Conservation (phyloP, 805 yeast species). For the Saccharomycopsis sp. region DNA sequence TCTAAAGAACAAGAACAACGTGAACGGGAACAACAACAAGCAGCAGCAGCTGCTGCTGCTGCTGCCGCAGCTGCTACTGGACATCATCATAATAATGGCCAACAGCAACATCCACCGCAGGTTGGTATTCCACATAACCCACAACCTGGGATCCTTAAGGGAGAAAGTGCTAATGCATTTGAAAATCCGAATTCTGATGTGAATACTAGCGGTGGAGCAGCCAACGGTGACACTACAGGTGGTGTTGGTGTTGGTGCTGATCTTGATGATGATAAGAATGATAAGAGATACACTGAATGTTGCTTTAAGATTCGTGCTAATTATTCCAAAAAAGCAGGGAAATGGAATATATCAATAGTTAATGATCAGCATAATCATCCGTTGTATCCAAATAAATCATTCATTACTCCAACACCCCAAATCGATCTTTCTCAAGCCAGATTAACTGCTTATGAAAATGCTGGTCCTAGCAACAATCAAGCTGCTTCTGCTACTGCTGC, state of each 20-base stretch:
- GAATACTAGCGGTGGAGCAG: background rate
- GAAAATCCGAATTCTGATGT: background rate
- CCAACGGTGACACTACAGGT: background rate
- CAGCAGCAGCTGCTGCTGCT: too few species aligned
- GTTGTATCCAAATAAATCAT: slow-evolving; percentile 1
- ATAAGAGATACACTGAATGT: slow-evolving; percentile 10
- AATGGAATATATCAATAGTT: slow-evolving; percentile 22
- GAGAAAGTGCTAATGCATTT: too few species aligned
- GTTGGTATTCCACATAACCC: too few species aligned
- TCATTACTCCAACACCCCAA: background rate
- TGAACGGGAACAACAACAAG: too few species aligned
- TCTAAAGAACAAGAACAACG: background rate
- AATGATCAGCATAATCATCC: slow-evolving; percentile 20
- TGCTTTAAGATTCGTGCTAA: slow-evolving; percentile 21
- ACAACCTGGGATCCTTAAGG: too few species aligned
- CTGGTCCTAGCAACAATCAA: background rate
- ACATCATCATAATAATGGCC: too few species aligned
- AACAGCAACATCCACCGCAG: too few species aligned
- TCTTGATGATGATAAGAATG: slow-evolving; percentile 1
- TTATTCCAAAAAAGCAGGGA: slow-evolving; percentile 17
- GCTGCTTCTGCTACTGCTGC: background rate
- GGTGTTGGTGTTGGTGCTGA: background rate
- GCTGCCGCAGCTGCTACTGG: too few species aligned
- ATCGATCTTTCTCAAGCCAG: background rate
- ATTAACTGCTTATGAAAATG: background rate